Evolutionary conservation across 176 grass and related monocot species (phyloP).

Genomic region (Carex cristatella): DNA sequence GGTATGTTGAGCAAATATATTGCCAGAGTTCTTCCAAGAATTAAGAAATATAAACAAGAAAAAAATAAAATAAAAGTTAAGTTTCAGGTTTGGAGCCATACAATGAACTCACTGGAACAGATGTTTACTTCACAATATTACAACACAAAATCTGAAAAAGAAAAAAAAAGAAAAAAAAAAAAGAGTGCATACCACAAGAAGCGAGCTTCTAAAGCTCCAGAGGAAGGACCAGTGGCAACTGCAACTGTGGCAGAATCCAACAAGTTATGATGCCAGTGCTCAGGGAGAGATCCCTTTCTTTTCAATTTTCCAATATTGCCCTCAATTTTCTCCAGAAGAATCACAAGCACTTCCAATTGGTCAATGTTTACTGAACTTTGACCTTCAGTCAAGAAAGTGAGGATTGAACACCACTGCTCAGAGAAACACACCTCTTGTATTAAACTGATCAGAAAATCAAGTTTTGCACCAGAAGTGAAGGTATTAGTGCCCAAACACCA

Average conservation of each 20-base stretch:
- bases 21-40: not conserved
- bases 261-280: constrained; percentile 56
- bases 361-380: constrained; percentile 27
- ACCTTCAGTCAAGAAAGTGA: constrained; percentile 37
- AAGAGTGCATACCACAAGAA: constrained; percentile 56
- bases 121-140: not conserved
- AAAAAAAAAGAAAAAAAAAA: constrained; percentile 9
- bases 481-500: constrained; percentile 72
- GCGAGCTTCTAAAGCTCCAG: constrained; percentile 27
- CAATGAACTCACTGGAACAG: not conserved
- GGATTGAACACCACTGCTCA: constrained; percentile 64
- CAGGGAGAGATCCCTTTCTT: constrained; percentile 41
- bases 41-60: constrained; percentile 5
- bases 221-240: constrained; percentile 36
- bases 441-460: constrained; percentile 75
- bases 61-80: not conserved
- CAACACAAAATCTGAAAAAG: not conserved
- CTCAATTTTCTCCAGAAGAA: constrained; percentile 61
- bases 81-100: not conserved
- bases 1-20: not conserved
- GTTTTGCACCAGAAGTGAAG: constrained; percentile 51
- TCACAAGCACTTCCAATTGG: constrained; percentile 49
- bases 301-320: constrained; percentile 42
- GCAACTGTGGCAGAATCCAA: constrained; percentile 56
- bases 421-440: constrained; percentile 69